A percentile compares a stretch with the other conserved stretches of the same genome.
phyloP scores from a whole-genome alignment of 2,329 filamentous ascomycete genomes.

The Corynespora cassiicola region DNA sequence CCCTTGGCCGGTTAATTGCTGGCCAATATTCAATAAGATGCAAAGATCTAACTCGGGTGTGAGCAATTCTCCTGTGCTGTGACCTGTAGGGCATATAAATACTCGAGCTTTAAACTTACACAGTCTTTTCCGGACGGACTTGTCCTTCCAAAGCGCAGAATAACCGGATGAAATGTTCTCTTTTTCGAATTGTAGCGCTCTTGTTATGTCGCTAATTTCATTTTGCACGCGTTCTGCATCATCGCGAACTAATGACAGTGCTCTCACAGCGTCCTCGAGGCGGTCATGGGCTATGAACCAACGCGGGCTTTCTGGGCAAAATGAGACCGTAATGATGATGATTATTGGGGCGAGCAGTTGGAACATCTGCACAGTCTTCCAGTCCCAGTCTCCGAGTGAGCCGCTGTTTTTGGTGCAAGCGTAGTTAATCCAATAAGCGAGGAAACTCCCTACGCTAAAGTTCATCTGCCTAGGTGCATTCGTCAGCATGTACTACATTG shows the following conservation, averaged over 20 bases:
- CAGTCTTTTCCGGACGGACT: conserved; percentile 69
- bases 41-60: no score
- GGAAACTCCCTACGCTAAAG: conserved; percentile 64
- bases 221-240: conserved; percentile 68
- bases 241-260: conserved; percentile 63
- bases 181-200: conserved; percentile 71
- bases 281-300: conserved; percentile 61
- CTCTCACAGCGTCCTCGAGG: conserved; percentile 61
- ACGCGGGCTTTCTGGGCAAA: conserved; percentile 51
- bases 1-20: conserved; percentile 72
- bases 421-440: conserved; percentile 67
- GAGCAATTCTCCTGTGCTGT: no score
- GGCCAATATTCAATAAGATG: conserved; percentile 68
- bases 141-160: conserved; percentile 68
- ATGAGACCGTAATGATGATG: conserved; percentile 61
- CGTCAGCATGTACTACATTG: no score
- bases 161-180: conserved; percentile 67
- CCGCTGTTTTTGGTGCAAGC: conserved; percentile 60
- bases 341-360: conserved; percentile 67
- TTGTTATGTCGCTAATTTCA: conserved; percentile 66
- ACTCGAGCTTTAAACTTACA: conserved; percentile 20
- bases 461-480: conserved; percentile 1
- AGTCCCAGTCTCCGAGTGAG: conserved; percentile 69
- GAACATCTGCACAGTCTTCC: conserved; percentile 72
- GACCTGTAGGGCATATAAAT: no score